Evolutionary conservation across 148 eudicot genomes (phyloP).

Genomic region (Simmondsia chinensis): DNA sequence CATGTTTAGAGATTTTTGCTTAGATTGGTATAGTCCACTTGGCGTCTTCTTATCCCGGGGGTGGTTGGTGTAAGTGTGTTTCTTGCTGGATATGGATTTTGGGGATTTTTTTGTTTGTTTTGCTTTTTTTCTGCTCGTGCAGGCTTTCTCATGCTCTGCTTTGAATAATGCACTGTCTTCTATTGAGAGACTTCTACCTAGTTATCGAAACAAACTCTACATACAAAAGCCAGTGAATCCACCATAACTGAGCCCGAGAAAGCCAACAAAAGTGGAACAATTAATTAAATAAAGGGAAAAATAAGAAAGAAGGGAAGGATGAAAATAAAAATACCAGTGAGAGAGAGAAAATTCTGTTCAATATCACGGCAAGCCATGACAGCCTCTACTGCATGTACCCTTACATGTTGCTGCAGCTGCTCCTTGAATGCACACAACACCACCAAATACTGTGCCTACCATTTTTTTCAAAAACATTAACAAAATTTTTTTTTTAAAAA

Average conservation of each 20-base stretch:
- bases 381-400: slow-evolving; percentile 96
- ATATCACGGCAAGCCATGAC: slow-evolving; percentile 97
- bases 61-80: too few relatives aligned
- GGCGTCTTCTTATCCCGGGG: too few relatives aligned
- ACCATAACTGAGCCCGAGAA: not conserved
- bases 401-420: slow-evolving; percentile 93
- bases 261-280: not conserved
- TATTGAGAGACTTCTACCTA: too few relatives aligned
- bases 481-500: too few relatives aligned
- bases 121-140: too few relatives aligned
- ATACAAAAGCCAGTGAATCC: not conserved
- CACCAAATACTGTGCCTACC: slow-evolving; percentile 68
- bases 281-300: not conserved
- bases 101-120: too few relatives aligned
- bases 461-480: not conserved
- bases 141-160: too few relatives aligned
- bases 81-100: too few relatives aligned
- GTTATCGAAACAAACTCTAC: slow-evolving; percentile 1
- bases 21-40: too few relatives aligned
- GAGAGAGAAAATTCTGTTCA: slow-evolving; percentile 66
- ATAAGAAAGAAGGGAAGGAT: not conserved
- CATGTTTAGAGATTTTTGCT: too few relatives aligned
- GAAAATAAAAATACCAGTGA: slow-evolving; percentile 93
- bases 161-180: too few relatives aligned
- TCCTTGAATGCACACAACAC: slow-evolving; percentile 85